These are phyloP conservation scores for Yamadazyma insecticola DNA, from an alignment of 805 yeast genomes.

Conservation along the genomic window DNA sequence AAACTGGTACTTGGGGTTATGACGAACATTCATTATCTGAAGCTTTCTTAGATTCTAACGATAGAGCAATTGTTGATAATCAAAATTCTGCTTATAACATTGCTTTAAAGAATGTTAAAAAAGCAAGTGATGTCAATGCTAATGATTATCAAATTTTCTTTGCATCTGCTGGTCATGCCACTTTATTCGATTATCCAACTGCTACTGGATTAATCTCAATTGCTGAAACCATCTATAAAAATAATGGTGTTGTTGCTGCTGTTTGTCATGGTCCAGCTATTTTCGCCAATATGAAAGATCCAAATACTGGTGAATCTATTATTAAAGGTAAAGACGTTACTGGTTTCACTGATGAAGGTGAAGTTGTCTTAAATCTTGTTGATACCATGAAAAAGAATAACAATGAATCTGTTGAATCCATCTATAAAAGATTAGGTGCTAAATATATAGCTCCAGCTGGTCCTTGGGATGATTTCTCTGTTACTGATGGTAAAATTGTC, in stretches of 20 bases:
- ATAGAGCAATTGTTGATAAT: conserved; percentile 35
- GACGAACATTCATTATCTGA: conserved; percentile 50
- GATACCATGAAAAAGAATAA: conserved; percentile 17
- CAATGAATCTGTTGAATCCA: conserved; percentile 32
- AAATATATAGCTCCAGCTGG: conserved; percentile 41
- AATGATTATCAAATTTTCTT: conserved; percentile 49
- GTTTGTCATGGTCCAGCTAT: conserved; percentile 70
- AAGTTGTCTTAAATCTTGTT: conserved; percentile 23
- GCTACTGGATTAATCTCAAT: conserved; percentile 43
- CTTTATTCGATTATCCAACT: conserved; percentile 52
- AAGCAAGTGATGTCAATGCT: conserved; percentile 45
- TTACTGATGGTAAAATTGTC: conserved; percentile 54
- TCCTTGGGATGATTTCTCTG: conserved; percentile 48
- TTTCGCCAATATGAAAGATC: conserved; percentile 44
- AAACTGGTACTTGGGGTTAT: conserved; percentile 52
- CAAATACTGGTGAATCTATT: conserved; percentile 37
- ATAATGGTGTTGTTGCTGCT: conserved; percentile 56
- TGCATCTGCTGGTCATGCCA: conserved; percentile 67
- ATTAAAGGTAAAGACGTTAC: conserved; percentile 53
- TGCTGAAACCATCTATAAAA: conserved; percentile 43
- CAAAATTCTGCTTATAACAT: conserved; percentile 32
- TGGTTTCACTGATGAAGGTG: conserved; percentile 59
- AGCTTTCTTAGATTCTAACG: conserved; percentile 40
- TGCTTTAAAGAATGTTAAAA: conserved; percentile 37
- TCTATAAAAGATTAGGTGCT: conserved; percentile 39